Base-by-base conservation (phyloP, 345 rosid genomes). In the Lagerstroemia speciosa region DNA sequence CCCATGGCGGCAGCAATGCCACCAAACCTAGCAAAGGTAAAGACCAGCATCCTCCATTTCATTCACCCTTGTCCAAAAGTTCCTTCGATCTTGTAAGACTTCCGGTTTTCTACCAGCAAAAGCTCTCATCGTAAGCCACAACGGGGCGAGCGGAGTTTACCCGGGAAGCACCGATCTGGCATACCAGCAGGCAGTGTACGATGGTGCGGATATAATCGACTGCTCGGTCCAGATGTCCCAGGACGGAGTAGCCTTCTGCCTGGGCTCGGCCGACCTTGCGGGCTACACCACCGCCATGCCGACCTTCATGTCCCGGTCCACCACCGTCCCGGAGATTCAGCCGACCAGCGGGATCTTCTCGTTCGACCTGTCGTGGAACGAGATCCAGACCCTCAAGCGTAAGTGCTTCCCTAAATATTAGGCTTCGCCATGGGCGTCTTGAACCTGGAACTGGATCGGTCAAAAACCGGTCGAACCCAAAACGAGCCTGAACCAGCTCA, bases 111-210 rank as follows among this genome's bases (percentile, higher is more conserved):
- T 58, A 58, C 63, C 84, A 83, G 92, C 74, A 40, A 58, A 71
- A 29, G 68, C 84, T 20, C 68, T 86, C 78, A 74, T 93, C 70
- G 85, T 93, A 76, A 67, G 86, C 64, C 91, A 87, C 73, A 88
- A 89, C 48, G 98, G 98, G 55, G 96, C 98, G 32, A 91, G 97
- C 65, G 98, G 97, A 5, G 72, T 73, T 46, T 84, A 87, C 75
- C 86, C 98, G 20, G 96, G 93, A 38, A 74, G 93, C 87, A 85
- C 91, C 26, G 97, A 93, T 72, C 76, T 85, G 46, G 93, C 97
- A 55, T 93, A 93, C 72, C 78, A 93, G 74, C 83, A 83, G 77
- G 98, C 97, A 16, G 66, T 91, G 0, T 75, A 73, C 1, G 96
- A 89, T 71, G 98, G 96, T 31, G 89, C 96, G 8, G 89, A 86